These are phyloP conservation scores for Vigna mungo DNA, from an alignment of 306 rosid genomes.

Conservation along the genomic window DNA sequence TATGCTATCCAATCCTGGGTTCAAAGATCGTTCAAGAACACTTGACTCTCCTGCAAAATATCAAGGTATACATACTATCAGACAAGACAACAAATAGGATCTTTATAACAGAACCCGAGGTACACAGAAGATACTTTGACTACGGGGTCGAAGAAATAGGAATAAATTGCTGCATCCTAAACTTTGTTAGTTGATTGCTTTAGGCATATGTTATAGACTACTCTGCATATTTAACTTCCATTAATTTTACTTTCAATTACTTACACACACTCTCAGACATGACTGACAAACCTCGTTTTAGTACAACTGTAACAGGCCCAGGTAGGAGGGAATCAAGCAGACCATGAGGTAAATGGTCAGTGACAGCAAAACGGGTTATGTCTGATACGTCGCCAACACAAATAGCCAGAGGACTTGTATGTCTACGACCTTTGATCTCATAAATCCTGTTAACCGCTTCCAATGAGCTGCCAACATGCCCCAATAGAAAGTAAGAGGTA, in stretches of 20 bases:
- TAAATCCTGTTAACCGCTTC: slow-evolving; percentile 82
- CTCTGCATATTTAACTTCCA: neutral
- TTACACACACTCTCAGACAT: neutral
- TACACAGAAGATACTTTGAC: slow-evolving; percentile 17
- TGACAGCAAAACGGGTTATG: slow-evolving; percentile 70
- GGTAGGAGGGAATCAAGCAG: slow-evolving; percentile 87
- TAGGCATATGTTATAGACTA: slow-evolving; percentile 6
- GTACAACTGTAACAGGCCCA: slow-evolving; percentile 90
- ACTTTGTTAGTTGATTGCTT: neutral
- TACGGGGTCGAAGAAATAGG: slow-evolving; percentile 15
- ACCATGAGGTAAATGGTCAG: slow-evolving; percentile 73
- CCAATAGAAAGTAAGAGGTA: slow-evolving; percentile 28
- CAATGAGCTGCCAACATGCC: slow-evolving; percentile 59
- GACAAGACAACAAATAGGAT: slow-evolving; percentile 8
- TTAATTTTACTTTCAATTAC: neutral
- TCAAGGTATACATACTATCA: slow-evolving; percentile 35
- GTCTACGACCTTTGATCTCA: slow-evolving; percentile 81
- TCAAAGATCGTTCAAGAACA: slow-evolving; percentile 80
- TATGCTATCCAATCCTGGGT: slow-evolving; percentile 86
- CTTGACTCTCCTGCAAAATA: slow-evolving; percentile 81
- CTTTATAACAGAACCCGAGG: neutral
- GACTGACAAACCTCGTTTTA: slow-evolving; percentile 71
- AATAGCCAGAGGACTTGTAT: slow-evolving; percentile 82
- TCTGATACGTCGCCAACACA: slow-evolving; percentile 81
- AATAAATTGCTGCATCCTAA: slow-evolving; percentile 11